Evolutionary conservation across 1,139 yeast genomes (phyloP).

Genomic region (Kluyveromyces marxianus): DNA sequence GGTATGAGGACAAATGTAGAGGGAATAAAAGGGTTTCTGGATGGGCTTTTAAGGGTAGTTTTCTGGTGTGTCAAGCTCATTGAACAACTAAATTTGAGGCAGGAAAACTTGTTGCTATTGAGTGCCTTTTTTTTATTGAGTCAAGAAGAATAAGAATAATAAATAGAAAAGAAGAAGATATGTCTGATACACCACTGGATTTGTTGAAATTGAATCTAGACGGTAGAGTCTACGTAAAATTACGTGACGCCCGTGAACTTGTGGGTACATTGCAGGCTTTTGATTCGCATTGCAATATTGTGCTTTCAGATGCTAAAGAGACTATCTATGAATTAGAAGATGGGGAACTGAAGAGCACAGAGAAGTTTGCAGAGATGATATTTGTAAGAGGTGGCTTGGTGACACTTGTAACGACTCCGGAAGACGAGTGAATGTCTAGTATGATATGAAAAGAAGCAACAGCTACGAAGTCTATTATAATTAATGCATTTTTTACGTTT

Average conservation of each 20-base stretch:
- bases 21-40: too few relatives aligned
- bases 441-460: neutral
- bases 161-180: constrained; percentile 7
- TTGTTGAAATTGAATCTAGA: constrained; percentile 80
- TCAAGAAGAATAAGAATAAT: neutral
- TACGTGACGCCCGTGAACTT: constrained; percentile 94
- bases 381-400: constrained; percentile 96
- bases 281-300: constrained; percentile 95
- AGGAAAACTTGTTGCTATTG: neutral
- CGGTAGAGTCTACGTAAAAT: constrained; percentile 78
- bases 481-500: neutral
- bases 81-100: neutral
- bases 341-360: constrained; percentile 37
- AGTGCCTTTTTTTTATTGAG: too few relatives aligned
- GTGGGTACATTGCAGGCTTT: constrained; percentile 90
- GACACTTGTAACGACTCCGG: constrained; percentile 58
- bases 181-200: constrained; percentile 67
- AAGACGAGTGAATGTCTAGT: constrained; percentile 16
- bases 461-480: too few relatives aligned
- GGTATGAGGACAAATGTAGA: too few relatives aligned
- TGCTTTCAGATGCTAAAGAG: constrained; percentile 87
- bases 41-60: too few relatives aligned
- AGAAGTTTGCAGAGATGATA: constrained; percentile 77
- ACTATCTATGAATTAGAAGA: constrained; percentile 55
- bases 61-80: too few relatives aligned